Percentiles rank a stretch among this genome's conserved stretches.
These are phyloP conservation scores for Alternaria viburni DNA, from an alignment of 2,329 filamentous ascomycete species.

Conservation along the genomic window DNA sequence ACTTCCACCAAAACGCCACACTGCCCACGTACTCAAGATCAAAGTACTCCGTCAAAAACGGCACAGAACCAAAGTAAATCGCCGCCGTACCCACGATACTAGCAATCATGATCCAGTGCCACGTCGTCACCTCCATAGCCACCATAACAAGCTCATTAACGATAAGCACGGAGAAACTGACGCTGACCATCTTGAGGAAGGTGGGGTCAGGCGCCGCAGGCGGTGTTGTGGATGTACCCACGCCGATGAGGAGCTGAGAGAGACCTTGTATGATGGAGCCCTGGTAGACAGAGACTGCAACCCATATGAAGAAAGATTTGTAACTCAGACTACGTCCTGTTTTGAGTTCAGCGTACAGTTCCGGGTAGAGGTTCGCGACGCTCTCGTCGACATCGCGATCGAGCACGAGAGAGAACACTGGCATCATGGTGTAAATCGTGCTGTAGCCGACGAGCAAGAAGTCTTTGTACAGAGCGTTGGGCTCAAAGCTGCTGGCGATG, in stretches of 20 bases:
- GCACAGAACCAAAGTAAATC: conserved; percentile 81
- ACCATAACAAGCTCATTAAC: conserved; percentile 98
- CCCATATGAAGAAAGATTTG: conserved; percentile 96
- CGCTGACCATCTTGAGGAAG: conserved; percentile 74
- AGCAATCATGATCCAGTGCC: conserved; percentile 91
- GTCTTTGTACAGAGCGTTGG: conserved; percentile 89
- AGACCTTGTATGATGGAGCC: conserved; percentile 95
- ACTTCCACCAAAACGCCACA: conserved; percentile 86
- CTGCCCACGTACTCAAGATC: conserved; percentile 81
- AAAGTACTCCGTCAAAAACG: conserved; percentile 89
- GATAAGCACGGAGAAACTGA: conserved; percentile 90
- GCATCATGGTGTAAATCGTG: conserved; percentile 91
- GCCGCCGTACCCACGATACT: conserved; percentile 81
- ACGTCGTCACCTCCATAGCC: conserved; percentile 93
- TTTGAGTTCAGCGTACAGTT: conserved; percentile 97
- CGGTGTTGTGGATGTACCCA: conserved; percentile 43
- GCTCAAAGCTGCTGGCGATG: conserved; percentile 90
- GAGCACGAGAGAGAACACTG: conserved; percentile 90
- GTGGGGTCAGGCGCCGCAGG: conserved; percentile 11
- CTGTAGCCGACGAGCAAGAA: conserved; percentile 98
- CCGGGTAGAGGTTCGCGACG: conserved; percentile 92
- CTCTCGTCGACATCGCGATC: conserved; percentile 95
- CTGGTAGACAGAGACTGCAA: conserved; percentile 92
- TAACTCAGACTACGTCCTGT: conserved; percentile 86
- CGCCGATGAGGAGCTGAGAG: conserved; percentile 82